Base-by-base conservation (phyloP, 2,329 filamentous ascomycete genomes). In the Phyllosticta capitalensis region DNA sequence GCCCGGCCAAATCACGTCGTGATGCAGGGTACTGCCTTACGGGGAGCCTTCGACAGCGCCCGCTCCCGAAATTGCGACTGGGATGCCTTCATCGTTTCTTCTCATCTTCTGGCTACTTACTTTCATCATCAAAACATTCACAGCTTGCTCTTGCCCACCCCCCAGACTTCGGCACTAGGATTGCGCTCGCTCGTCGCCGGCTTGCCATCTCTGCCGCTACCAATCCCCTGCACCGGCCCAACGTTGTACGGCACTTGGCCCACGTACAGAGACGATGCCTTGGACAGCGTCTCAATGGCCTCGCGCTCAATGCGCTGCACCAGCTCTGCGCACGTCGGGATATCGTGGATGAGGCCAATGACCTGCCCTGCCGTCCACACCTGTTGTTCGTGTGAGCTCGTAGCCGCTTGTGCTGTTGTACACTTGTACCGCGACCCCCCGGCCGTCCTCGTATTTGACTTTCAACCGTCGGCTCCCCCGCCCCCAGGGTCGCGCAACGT, bases 361-460 rank as follows among this genome's bases (percentile, higher is more conserved):
- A 97, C 92, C 72, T 96, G 92, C 10, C 94, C 94, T 9, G 92
- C 91, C 20, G 94, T 97, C 94, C 94, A 99, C 48, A 96, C 89
- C 88, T 92, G 67, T 48, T 45, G 19, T 26, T 22, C 33, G 30
- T 52, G 45, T 22, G 30, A 52, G 55, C 45, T 30, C 20, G 53
- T 22, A 52, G 21, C 51, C 51, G 51, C 21, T 52, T 24, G 21
- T 52, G 51, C 51, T 24, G 38, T 45, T 45, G 38, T 45, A 45
- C 38, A 6, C 38, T n/a, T 45, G 38, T 45, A 45, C 38, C 38
- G 38, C 38, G 12, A n/a, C 14, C 38, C 38, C 26, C 51, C 17
- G 21, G 51, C 17, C 21, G 21, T 17, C 51, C 21, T 52, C 51
- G 21, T 28, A 52, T 52, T 52, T 52, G 10, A 9, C 20, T 51